Base-by-base conservation (phyloP, 352 stramenopile species). In the Globisporangium spinosum region DNA sequence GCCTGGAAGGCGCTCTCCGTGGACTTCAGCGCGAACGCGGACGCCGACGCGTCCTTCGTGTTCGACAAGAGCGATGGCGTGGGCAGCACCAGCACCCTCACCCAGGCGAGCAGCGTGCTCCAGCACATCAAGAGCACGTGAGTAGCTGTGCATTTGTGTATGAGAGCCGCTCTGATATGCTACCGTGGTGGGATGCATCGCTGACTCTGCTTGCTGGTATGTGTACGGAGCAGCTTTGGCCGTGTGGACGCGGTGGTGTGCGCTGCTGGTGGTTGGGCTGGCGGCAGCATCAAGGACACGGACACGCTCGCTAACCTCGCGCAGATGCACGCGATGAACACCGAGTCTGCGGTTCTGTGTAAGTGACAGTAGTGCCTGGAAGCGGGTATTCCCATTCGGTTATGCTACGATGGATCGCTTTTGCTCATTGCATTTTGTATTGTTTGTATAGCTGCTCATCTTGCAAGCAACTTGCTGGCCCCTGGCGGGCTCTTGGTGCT, bases 321-420 rank as follows among this genome's bases (percentile, higher is more conserved):
- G 1, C 74, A 91, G 38, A 91, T 95, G 83, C 80, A 92, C 62
- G 58, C 70, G 20, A 90, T 90, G 76, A 94, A 94, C 69, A 86
- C 87, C 57, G 83, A 94, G 65, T 95, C 87, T 7, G 86, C 86
- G 1, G 71, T 94, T n/a, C 9, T 61, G 9, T 61, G 56, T 61
- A 61, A 17, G 56, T 47, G 20, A 9, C 15, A 49, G 40, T 8
- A n/a, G 2, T 15, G 0, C 15, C 40, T 49, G n/a, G 15, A 49
- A n/a, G n/a, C 10, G 40, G 40, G 15, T 17, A 20, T 45, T 43
- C 12, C 35, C 35, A 49, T 49, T 49, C 15, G 15, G 22, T 5
- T 2, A 23, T 5, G 10, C 1, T 47, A 22, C 17, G 20, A 69
- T 34, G 15, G 15, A 12, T 35, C 34, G 10, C 7, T 34, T 25